These are phyloP conservation scores for Phlebiopsis gigantea DNA, from an alignment of 768 basidiomycete species.

Conservation along the genomic window DNA sequence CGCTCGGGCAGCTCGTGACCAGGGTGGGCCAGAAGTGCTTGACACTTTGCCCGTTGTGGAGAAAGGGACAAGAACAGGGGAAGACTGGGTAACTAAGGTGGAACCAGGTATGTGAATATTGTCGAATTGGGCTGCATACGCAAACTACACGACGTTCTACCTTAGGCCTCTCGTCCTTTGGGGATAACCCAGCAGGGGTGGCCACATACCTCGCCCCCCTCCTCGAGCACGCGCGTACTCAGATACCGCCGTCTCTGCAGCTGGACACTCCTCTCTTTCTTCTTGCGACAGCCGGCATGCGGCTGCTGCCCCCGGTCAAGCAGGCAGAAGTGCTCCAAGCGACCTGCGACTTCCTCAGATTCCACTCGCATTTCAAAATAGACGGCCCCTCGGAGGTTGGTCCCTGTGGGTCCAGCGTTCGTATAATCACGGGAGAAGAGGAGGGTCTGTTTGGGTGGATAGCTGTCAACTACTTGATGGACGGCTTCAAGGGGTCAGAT, in stretches of 20 bases:
- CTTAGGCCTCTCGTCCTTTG: constrained; percentile 83
- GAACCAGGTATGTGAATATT: constrained; percentile 73
- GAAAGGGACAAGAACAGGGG: constrained; percentile 78
- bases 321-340: constrained; percentile 47
- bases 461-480: constrained; percentile 98
- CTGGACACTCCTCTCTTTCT: constrained; percentile 86
- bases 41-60: constrained; percentile 77
- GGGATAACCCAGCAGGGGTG: constrained; percentile 62
- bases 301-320: constrained; percentile 62
- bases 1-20: constrained; percentile 54
- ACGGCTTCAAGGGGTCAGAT: constrained; percentile 68
- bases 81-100: constrained; percentile 86
- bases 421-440: constrained; percentile 96
- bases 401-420: constrained; percentile 88
- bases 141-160: neutral
- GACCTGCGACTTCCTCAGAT: constrained; percentile 71
- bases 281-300: constrained; percentile 95
- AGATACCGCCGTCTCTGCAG: constrained; percentile 85
- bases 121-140: neutral
- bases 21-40: constrained; percentile 43
- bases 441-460: constrained; percentile 99
- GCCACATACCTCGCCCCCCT: constrained; percentile 76
- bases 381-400: constrained; percentile 60
- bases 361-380: constrained; percentile 75
- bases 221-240: constrained; percentile 71